Evolutionary conservation across 805 yeast genomes (phyloP).

Genomic region (Metschnikowia reukaufii): DNA sequence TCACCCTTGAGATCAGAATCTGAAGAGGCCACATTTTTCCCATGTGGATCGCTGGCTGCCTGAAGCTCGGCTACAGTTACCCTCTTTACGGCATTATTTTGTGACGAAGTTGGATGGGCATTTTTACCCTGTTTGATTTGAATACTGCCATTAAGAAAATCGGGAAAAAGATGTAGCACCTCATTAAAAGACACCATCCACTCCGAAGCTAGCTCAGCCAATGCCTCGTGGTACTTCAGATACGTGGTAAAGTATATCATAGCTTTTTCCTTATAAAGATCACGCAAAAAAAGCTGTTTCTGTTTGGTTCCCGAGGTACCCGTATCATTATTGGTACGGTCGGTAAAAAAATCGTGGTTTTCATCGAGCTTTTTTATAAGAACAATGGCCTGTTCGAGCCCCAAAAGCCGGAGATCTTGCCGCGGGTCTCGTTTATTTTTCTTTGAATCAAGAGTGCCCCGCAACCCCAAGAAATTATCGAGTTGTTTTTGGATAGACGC

Average conservation of each 20-base stretch:
- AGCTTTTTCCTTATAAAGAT: constrained; percentile 36
- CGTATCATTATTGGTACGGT: constrained; percentile 7
- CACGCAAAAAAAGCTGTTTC: constrained; percentile 36
- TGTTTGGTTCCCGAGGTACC: constrained; percentile 22
- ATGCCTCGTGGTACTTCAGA: constrained; percentile 37
- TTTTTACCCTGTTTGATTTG: constrained; percentile 9
- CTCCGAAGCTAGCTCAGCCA: constrained; percentile 41
- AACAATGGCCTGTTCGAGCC: constrained; percentile 35
- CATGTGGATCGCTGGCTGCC: not conserved
- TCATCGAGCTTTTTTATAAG: constrained; percentile 29
- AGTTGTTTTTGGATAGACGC: constrained; percentile 33
- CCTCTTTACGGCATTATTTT: constrained; percentile 5
- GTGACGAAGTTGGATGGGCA: not conserved
- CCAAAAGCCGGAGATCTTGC: constrained; percentile 32
- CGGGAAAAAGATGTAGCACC: constrained; percentile 38
- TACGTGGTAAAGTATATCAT: constrained; percentile 33
- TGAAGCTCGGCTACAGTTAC: constrained; percentile 7
- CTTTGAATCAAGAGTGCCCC: constrained; percentile 14
- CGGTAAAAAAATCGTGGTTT: constrained; percentile 27
- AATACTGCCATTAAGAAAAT: constrained; percentile 32
- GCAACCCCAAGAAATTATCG: constrained; percentile 33
- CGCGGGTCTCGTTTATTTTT: constrained; percentile 25
- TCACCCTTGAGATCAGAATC: constrained; percentile 2
- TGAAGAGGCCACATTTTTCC: not conserved
- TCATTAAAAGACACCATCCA: constrained; percentile 40